Base-by-base conservation (phyloP, 2,329 filamentous ascomycete genomes). In the Hirsutella rhossiliensis region DNA sequence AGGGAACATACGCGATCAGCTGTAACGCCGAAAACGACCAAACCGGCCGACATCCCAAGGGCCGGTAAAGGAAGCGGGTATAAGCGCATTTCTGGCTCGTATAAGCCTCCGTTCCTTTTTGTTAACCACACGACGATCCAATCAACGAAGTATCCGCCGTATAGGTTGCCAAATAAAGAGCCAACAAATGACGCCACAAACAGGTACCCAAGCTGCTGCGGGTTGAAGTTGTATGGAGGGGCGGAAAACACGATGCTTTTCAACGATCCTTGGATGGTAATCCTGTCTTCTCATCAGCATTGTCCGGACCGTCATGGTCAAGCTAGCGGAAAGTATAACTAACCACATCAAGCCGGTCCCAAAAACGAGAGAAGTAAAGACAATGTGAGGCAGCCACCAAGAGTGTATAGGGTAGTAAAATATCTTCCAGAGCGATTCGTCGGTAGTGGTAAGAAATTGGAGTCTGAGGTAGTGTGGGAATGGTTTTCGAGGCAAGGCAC, bases 11-110 rank as follows among this genome's bases (percentile, higher is more conserved):
- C 64, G 17, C 54, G 48, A 12, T 56, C 55, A 4, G 61, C 52
- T 0, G 64, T 66, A 0, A 50, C 51, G 1, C 65, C 65, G 48
- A 66, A 68, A 56, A 68, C 62, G 2, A 63, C 58, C 3, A 66
- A 37, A 0, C 65, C 65, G 3, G 56, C 62, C 4, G 59, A 53
- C 54, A 64, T 57, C 2, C 54, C 30, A 0, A 66, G 8, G 0
- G 60, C 58, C 2, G 63, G 60, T 3, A 57, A 15, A 0, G 50
- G 30, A 9, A 57, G 43, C 23, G 51, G 34, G 28, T 58, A 66
- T 4, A 70, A 49, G 5, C 67, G 57, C 58, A 69, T 69, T 46
- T 71, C 67, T 0, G 67, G 66, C 48, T 70, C 67, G 36, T 63
- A 69, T 5, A 64, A 53, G 2, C 66, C 66, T 0, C 56, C 56